Evolutionary conservation across 164 flowering plant species (phyloP), one percentile per base, ranked within the genome.

Genomic region (Macadamia integrifolia): DNA sequence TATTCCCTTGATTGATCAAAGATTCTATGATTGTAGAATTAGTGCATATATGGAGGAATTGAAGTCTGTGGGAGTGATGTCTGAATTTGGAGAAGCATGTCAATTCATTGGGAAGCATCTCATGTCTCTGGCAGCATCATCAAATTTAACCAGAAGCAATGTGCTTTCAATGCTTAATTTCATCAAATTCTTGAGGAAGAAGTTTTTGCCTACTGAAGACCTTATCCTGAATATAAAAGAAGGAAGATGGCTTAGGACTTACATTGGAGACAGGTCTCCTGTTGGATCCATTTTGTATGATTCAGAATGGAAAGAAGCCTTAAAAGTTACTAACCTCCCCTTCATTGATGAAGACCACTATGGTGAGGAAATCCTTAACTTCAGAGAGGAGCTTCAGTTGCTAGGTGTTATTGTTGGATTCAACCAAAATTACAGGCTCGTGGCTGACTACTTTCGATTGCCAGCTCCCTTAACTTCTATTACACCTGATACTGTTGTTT

Each of bases 371-470:
- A 79, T 87, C 50, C 23, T 53, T 8, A 1, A n/a, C 28, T 89
- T 74, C 71, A 77, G 71, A 56, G 30, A 6, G 0, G 92, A 87
- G 67, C 87, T 89, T 30, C 18, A 80, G 70, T 74, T 83, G 53
- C 84, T 89, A 63, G 92, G 89, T 17, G 89, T 86, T 46, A 52
- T 76, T 0, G 79, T 83, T 70, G 79, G 72, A 29, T 82, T 86
- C 65, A 35, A 63, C 55, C 11, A 35, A 29, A 74, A 67, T 70
- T 79, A 80, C 71, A 74, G 78, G 73, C 74, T 83, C 12, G 74
- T 89, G 32, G 58, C 58, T 3, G 75, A 81, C 49, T 11, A 74
- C 66, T 68, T 89, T 53, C 79, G 78, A 43, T 29, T 76, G 46
- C 71, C 84, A 12, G 9, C 75, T 17, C 14, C 12, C 42, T 63